Evolutionary conservation across 106 monocot genomes (phyloP), one percentile per base, ranked within the genome.

Genomic region (Dioscorea zingiberensis): DNA sequence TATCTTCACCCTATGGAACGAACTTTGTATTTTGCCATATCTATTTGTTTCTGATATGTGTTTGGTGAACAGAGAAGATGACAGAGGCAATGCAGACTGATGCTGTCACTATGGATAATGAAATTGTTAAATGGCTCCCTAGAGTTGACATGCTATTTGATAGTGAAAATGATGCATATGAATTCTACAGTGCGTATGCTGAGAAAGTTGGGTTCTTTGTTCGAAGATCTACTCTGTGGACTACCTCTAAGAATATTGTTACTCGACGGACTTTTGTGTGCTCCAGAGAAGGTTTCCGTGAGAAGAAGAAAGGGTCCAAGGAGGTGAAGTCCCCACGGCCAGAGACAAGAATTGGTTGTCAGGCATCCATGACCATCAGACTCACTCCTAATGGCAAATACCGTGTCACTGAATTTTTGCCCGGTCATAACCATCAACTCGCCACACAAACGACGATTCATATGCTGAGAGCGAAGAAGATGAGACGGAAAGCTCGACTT

Each of bases 181-280:
- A 87, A 15, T 87, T 84, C 58, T 87, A 84, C 71, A 75, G 71
- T 18, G 62, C 77, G 19, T 87, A 87, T 62, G 87, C 87, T 22
- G 87, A 88, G 44, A 74, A 69, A 44, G 54, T 71, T 25, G 87
- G 87, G 3, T 88, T 88, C 62, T 84, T 83, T 63, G 80, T 88
- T 17, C 71, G 87, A 58, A 80, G 83, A 69, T 88, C 87, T 22
- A 88, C 80, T 0, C 62, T 80, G 15, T 84, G 84, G 80, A 84
- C 87, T 45, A 82, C 82, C 13, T 80, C 87, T 6, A 88, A 88
- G 54, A 84, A 84, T 57, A 80, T 88, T 54, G 81, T 88, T 22
- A 88, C 87, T 13, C 69, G 84, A 62, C 77, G 87, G 21, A 84
- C 87, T 19, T 88, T 88, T 78, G 87, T 88, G 3, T 88, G 87